phyloP scores from a whole-genome alignment of 345 rosid species.

The Arabidopsis suecica region DNA sequence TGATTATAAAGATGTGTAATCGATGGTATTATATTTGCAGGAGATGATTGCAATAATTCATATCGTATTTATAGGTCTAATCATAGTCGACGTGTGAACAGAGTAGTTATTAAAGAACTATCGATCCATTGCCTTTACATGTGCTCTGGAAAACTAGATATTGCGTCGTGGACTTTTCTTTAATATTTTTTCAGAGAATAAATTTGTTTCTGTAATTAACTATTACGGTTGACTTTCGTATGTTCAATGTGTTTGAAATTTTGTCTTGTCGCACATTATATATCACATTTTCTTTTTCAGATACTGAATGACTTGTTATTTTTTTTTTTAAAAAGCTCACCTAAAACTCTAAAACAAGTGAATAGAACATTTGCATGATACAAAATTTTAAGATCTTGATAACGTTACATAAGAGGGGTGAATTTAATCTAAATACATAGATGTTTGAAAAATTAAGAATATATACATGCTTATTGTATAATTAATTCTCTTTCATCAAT shows the following conservation, averaged over 20 bases:
- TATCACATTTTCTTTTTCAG: neutral
- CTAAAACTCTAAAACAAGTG: too few relatives aligned
- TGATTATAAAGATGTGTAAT: conserved; percentile 34
- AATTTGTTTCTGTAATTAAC: neutral
- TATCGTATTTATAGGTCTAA: conserved; percentile 25
- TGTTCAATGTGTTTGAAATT: neutral
- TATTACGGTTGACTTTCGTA: conserved; percentile 22
- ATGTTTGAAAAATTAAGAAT: too few relatives aligned
- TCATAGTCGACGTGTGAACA: conserved; percentile 41
- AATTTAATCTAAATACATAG: too few relatives aligned
- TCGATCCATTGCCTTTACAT: conserved; percentile 29
- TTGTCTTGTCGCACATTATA: conserved; percentile 1
- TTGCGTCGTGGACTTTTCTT: conserved; percentile 39
- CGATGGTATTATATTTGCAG: conserved; percentile 31
- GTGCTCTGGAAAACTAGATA: conserved; percentile 29
- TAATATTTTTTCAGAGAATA: neutral
- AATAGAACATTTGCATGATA: too few relatives aligned
- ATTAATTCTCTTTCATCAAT: too few relatives aligned
- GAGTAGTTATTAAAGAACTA: conserved; percentile 26
- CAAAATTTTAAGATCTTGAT: too few relatives aligned
- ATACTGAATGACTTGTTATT: neutral
- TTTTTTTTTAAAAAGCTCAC: too few relatives aligned
- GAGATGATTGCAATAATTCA: conserved; percentile 35
- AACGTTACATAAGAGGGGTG: too few relatives aligned
- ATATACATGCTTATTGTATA: too few relatives aligned